Evolutionary conservation across 2,329 filamentous ascomycete genomes (phyloP).

Genomic region (Dissoconium aciculare): DNA sequence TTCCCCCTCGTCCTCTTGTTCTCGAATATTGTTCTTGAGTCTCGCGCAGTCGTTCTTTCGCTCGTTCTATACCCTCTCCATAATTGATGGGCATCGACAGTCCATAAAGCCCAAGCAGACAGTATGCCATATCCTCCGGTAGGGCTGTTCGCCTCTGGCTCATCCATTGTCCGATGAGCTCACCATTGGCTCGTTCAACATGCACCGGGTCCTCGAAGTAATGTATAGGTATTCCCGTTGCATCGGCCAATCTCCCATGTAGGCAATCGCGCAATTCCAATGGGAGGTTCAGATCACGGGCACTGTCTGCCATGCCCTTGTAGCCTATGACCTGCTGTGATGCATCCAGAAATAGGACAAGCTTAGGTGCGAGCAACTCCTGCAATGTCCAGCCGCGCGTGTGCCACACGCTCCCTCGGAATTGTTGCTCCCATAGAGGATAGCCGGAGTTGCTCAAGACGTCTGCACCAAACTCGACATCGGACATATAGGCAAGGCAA

Average conservation of each 20-base stretch:
- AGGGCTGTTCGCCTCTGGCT: background rate
- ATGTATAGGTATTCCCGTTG: slow-evolving; percentile 1
- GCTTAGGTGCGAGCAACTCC: slow-evolving; percentile 3
- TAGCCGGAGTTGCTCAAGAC: slow-evolving; percentile 1
- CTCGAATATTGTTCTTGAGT: no score
- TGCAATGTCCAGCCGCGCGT: slow-evolving; percentile 6
- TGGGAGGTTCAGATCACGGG: slow-evolving; percentile 14
- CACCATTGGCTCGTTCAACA: no score
- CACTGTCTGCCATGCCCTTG: background rate
- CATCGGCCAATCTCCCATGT: no score
- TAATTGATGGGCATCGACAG: slow-evolving; percentile 4
- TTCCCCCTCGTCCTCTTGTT: no score
- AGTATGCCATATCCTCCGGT: slow-evolving; percentile 4
- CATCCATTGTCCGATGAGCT: no score
- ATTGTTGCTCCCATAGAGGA: background rate
- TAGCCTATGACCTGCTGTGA: slow-evolving; percentile 1
- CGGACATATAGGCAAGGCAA: slow-evolving; percentile 8
- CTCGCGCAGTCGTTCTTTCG: no score
- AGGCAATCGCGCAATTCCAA: slow-evolving; percentile 2
- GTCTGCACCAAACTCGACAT: slow-evolving; percentile 2
- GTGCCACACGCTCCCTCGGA: slow-evolving; percentile 4
- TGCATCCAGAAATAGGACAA: slow-evolving; percentile 2
- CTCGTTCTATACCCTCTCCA: slow-evolving; percentile 3
- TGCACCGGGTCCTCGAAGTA: background rate
- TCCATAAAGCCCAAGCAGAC: slow-evolving; percentile 5